phyloP scores from a whole-genome alignment of 2,329 filamentous ascomycete genomes.

The Aspergillus vadensis region DNA sequence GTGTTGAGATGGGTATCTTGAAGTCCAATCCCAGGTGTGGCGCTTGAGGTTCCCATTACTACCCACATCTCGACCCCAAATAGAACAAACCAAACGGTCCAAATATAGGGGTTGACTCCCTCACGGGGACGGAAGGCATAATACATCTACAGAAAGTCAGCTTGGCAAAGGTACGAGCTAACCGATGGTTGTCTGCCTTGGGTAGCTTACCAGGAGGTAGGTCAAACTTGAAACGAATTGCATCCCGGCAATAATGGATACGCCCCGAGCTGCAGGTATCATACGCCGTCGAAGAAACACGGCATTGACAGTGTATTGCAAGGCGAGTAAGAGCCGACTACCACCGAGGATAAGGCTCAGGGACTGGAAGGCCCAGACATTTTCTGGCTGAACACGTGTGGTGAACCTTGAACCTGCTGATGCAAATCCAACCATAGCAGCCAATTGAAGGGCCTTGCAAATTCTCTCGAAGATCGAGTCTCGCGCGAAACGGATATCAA shows the following conservation, averaged over 20 bases:
- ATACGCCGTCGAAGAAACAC: conserved; percentile 31
- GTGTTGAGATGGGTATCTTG: conserved; percentile 65
- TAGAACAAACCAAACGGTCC: conserved; percentile 59
- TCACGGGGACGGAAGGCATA: conserved; percentile 33
- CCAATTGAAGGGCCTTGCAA: conserved; percentile 62
- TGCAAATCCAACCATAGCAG: conserved; percentile 66
- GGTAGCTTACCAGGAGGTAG: conserved; percentile 31
- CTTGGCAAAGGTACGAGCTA: background rate
- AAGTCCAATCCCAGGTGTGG: conserved; percentile 61
- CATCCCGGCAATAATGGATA: conserved; percentile 32
- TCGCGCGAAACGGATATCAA: conserved; percentile 66
- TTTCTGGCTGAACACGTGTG: conserved; percentile 41
- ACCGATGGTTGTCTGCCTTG: background rate
- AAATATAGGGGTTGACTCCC: conserved; percentile 35
- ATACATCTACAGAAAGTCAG: conserved; percentile 33
- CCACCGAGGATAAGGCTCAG: conserved; percentile 50
- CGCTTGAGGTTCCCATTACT: conserved; percentile 56
- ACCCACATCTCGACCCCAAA: conserved; percentile 56
- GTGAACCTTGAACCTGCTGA: conserved; percentile 56
- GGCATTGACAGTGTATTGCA: conserved; percentile 55
- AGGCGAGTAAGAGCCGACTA: conserved; percentile 55
- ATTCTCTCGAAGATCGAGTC: conserved; percentile 66
- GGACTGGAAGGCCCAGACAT: conserved; percentile 48
- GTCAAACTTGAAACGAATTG: conserved; percentile 31
- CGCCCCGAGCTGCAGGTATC: conserved; percentile 28